Base-by-base conservation (phyloP, 2,329 filamentous ascomycete genomes). In the Monosporascus sp. region DNA sequence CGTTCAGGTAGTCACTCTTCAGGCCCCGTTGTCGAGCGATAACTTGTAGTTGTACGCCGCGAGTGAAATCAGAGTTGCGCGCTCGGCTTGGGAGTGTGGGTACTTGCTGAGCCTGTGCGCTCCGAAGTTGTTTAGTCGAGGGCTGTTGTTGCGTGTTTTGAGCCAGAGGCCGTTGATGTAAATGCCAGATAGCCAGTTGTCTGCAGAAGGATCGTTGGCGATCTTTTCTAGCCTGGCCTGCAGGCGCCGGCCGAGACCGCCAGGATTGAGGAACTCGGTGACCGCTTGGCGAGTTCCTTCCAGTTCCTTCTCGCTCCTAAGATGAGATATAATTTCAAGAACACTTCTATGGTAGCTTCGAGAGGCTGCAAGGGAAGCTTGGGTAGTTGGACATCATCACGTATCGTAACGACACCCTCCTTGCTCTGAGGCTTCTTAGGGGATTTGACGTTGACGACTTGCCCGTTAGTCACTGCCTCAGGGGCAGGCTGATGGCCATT, bases 81-180 rank as follows among this genome's bases (percentile, higher is more conserved):
- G 51, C 25, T 57, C 55, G 11, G 50, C 48, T 34, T 51, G 55
- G 1, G 46, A 49, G 24, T 53, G 55, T n/a, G 53, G 49, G 17
- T 7, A n/a, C 38, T n/a, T 41, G 38, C 18, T 11, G 6, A 41
- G 38, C 18, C 6, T 3, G 9, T n/a, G 17, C 1, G 38, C 18
- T 3, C 17, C 38, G 17, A 18, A 41, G 38, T 41, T 41, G 38
- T 11, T n/a, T 2, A 41, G 18, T 41, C 17, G 17, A 7, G 38
- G 38, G 4, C 17, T 7, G 17, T 20, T n/a, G 38, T 41, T 11
- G 9, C 38, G 38, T 5, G 17, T 5, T 9, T 5, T n/a, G 18
- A 41, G 17, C 38, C 38, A 41, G 17, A n/a, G 15, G 38, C 18
- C 18, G 17, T 39, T 39, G 6, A 39, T 20, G 38, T n/a, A 39